Evolutionary conservation across 108 stramenopile species (phyloP).

Genomic region (Skeletonema potamos): DNA sequence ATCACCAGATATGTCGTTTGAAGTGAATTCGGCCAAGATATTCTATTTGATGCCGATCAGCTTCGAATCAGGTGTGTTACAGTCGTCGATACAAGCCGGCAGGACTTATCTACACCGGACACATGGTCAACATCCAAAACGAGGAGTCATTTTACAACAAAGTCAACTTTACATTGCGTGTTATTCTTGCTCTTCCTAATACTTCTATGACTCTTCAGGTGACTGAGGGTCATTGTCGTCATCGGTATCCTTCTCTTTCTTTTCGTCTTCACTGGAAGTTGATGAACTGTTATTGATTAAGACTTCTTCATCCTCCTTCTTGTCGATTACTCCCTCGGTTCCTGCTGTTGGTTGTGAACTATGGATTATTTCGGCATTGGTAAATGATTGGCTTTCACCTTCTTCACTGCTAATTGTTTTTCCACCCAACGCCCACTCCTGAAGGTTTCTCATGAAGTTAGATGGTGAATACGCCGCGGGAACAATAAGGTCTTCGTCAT

Average conservation of each 20-base stretch:
- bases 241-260: not conserved
- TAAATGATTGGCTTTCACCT: not conserved
- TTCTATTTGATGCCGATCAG: no score
- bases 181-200: no score
- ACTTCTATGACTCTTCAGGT: not conserved
- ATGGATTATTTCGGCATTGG: not conserved
- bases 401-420: not conserved
- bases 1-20: no score
- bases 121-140: no score
- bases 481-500: not conserved
- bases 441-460: constrained; percentile 24
- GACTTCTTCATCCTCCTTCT: not conserved
- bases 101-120: no score
- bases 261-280: not conserved
- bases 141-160: no score
- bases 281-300: not conserved
- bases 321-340: not conserved
- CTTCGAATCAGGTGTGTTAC: no score
- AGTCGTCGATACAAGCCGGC: no score
- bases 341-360: not conserved
- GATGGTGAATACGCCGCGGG: constrained; percentile 10
- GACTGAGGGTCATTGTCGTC: not conserved
- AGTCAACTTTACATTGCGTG: not conserved
- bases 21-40: no score
- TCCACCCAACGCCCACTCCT: not conserved